Evolutionary conservation across 2,329 filamentous ascomycete genomes (phyloP), one percentile per base, ranked within the genome.

Genomic region (Paecilomyces niveus): DNA sequence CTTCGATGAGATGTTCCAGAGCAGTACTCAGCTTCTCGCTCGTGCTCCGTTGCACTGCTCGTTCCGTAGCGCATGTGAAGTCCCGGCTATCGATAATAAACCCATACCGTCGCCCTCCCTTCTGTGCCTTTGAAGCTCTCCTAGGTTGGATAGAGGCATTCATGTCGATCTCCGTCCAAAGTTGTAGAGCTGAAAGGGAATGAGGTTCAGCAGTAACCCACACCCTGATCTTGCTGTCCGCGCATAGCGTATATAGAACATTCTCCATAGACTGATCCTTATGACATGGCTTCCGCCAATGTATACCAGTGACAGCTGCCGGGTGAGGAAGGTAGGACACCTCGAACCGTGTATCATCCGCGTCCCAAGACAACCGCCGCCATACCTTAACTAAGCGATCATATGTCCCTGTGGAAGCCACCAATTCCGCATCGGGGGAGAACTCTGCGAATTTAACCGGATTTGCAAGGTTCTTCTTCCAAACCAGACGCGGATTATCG

Each of bases 341-440:
- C 67, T 97, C 93, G 74, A 97, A 97, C 58, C 89, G 83, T 45
- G 91, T 88, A 65, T 95, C 89, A 59, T 91, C 88, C 0, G 85
- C 83, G 13, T 91, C 91, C 70, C 93, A 97, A 8, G 89, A 89
- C 24, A 96, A 78, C 56, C 93, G 84, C 62, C 92, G 85, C 94
- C 95, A 99, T 66, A 97, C 84, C 76, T 99, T 97, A 64, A 96
- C 86, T 21, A 97, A 78, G 55, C 88, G 83, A 72, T 97, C 94
- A 69, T 90, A 85, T 54, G 81, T 79, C 50, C 91, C 89, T 11
- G 89, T 84, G 1, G 90, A 92, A 18, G 92, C 93, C 56, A 97
- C 90, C 61, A 96, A 86, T 21, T 87, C 87, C 11, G 90, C 92
- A 72, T 96, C 93, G 62, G 90, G 90, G 1, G 93, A 96, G 64